These are phyloP conservation scores for Aspergillus alliaceus DNA, from an alignment of 2,329 filamentous ascomycete species.

Conservation along the genomic window DNA sequence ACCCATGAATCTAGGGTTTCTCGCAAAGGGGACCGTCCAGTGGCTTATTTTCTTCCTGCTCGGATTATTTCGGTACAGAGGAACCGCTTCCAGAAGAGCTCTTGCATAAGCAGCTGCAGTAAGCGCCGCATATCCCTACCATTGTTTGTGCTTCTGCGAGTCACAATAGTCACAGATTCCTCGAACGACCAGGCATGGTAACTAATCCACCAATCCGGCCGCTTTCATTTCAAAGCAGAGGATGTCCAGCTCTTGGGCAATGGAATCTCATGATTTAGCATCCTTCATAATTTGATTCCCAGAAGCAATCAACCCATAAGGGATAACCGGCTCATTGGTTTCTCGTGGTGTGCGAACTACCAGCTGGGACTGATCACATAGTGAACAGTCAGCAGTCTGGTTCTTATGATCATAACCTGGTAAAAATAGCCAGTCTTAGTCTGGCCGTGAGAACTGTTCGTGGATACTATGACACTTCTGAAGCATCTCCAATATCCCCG, in stretches of 20 bases:
- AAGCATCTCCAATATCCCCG: too few relatives aligned
- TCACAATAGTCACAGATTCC: constrained; percentile 10
- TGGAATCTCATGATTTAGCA: background rate
- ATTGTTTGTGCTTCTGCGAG: constrained; percentile 6
- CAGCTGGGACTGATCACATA: background rate
- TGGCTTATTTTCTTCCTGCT: too few relatives aligned
- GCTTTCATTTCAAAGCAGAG: constrained; percentile 16
- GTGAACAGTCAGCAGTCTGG: background rate
- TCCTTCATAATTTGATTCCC: constrained; percentile 5
- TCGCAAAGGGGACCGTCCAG: constrained; percentile 16
- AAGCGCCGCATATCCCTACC: constrained; percentile 1
- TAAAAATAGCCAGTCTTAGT: too few relatives aligned
- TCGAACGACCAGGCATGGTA: constrained; percentile 3
- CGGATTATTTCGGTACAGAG: too few relatives aligned
- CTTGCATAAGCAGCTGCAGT: background rate
- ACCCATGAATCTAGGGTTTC: constrained; percentile 18
- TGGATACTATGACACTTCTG: background rate
- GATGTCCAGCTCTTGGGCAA: background rate
- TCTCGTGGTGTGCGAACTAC: too few relatives aligned
- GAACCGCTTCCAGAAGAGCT: too few relatives aligned
- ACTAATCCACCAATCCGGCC: constrained; percentile 2
- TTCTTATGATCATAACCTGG: background rate
- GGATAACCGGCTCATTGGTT: too few relatives aligned
- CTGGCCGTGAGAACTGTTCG: too few relatives aligned
- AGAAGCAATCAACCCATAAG: constrained; percentile 3